Conservation (phyloP, 148 eudicot genomes). For the Selenicereus undatus region DNA sequence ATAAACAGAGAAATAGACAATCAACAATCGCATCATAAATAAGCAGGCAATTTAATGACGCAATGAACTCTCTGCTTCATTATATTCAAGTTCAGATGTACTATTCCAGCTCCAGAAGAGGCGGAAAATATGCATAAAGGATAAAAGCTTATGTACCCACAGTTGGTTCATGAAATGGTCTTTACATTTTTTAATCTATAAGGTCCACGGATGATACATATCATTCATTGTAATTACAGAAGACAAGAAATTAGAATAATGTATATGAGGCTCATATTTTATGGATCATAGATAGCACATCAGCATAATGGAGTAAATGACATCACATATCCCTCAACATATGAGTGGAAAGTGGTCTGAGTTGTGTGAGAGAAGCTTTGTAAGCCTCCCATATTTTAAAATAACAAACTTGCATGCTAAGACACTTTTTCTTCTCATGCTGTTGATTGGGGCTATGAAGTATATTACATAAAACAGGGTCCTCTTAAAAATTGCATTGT, state of each 20-base stretch:
- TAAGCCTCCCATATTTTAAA: not conserved
- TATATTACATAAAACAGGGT: too few species aligned
- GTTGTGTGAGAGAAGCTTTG: not conserved
- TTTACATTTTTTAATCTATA: too few species aligned
- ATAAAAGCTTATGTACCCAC: too few species aligned
- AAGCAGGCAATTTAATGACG: not conserved
- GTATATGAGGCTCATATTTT: not conserved
- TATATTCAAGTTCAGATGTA: not conserved
- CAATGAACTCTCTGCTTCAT: not conserved
- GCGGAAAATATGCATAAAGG: not conserved
- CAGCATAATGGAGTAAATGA: too few species aligned
- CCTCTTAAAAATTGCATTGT: not conserved
- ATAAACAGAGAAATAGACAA: not conserved
- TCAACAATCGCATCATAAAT: not conserved
- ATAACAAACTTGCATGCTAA: not conserved
- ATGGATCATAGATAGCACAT: not conserved
- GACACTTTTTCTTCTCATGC: not conserved
- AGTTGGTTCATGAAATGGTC: not conserved
- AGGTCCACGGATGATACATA: too few species aligned
- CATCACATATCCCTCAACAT: too few species aligned
- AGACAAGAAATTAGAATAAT: too few species aligned
- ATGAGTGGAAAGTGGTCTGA: not conserved
- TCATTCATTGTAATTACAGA: too few species aligned
- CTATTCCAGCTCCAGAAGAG: not conserved
- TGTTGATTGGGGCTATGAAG: not conserved